Evolutionary conservation across 1,139 yeast species (phyloP).

Genomic region (Candida tropicalis): DNA sequence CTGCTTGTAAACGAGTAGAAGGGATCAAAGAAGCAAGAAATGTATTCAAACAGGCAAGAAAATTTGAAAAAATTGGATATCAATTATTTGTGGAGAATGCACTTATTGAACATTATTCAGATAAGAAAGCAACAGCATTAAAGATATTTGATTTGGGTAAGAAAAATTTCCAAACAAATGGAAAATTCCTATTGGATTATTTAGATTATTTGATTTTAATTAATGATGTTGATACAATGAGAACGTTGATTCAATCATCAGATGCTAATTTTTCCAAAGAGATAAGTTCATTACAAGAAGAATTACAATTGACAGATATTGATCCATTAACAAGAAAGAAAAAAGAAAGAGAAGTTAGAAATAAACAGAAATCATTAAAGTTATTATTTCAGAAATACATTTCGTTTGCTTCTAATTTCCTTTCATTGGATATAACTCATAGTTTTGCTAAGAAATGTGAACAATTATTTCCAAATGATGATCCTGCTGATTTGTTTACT

Average conservation of each 20-base stretch:
- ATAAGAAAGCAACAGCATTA: constrained; percentile 66
- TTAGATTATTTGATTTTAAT: constrained; percentile 70
- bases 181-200: constrained; percentile 68
- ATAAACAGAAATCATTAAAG: constrained; percentile 29
- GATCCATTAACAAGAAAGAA: constrained; percentile 26
- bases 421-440: constrained; percentile 69
- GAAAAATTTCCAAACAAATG: constrained; percentile 47
- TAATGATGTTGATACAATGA: constrained; percentile 80
- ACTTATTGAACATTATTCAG: constrained; percentile 73
- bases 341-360: constrained; percentile 25
- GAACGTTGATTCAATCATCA: constrained; percentile 73
- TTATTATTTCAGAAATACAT: constrained; percentile 27
- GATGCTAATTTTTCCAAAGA: constrained; percentile 43
- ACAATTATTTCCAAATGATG: constrained; percentile 66
- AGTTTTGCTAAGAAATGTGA: constrained; percentile 68
- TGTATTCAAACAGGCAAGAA: constrained; percentile 61
- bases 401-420: constrained; percentile 45
- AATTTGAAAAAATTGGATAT: constrained; percentile 59
- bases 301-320: constrained; percentile 17
- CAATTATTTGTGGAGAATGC: constrained; percentile 85
- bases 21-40: constrained; percentile 76
- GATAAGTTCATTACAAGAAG: constrained; percentile 27
- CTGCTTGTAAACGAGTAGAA: constrained; percentile 58
- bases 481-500: constrained; percentile 41
- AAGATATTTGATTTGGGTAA: constrained; percentile 84